Evolutionary conservation across 1,284 basidiomycete genomes (phyloP), one percentile per base, ranked within the genome.

Genomic region (Ceratobasidium papillatum): DNA sequence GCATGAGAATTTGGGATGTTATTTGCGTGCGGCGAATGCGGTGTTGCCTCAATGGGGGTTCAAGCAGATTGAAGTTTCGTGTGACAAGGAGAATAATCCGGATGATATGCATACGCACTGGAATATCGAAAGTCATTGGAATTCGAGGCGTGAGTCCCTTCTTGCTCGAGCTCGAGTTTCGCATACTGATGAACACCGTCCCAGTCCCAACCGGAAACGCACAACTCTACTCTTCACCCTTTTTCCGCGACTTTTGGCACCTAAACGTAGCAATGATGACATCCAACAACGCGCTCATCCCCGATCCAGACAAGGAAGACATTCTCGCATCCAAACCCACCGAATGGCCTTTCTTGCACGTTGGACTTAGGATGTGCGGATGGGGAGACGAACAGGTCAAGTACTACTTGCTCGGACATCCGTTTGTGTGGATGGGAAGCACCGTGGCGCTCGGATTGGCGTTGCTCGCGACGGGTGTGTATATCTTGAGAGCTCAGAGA

Each of bases 221-320:
- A 68, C 94, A 94, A 80, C 88, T 92, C 75, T 98, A 97, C 85
- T 87, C 85, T 54, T 98, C 97, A 1, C 93, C 96, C 0, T 99
- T 99, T 88, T 85, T 98, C 74, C 91, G 93, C 74, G 97, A 99
- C 84, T 99, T 99, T 83, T 96, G 95, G 90, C 97, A 99, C 82
- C 89, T 99, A 75, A 99, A 99, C 80, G 94, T 99, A 17, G 97
- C 96, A 17, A 99, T 99, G 98, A 97, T 98, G 95, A 98, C 96
- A 0, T 98, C 96, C 3, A 99, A 99, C 86, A 99, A 99, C 81
- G 96, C 98, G 0, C 90, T 99, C 71, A 84, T 99, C 56, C 97
- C 97, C 0, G 96, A 99, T 80, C 94, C 96, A 0, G 97, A 99
- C 86, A 99, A 99, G 84, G 94, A 96, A 78, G 97, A 99, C 81